Conservation (phyloP, 2,329 filamentous ascomycete species). For the Colletotrichum sidae region DNA sequence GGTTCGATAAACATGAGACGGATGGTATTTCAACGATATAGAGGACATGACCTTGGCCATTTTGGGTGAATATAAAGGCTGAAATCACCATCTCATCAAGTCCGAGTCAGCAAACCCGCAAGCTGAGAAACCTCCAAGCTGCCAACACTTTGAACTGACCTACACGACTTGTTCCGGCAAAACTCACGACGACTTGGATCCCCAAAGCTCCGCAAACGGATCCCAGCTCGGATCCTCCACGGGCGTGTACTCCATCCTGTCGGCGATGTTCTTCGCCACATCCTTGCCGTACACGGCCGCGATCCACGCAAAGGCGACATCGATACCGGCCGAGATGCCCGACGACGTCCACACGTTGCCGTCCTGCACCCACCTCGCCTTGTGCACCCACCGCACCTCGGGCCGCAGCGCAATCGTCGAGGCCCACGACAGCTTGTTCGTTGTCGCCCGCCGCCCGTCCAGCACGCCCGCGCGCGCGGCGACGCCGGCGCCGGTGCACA, state of each 20-base stretch:
- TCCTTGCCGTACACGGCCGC: conserved; percentile 64
- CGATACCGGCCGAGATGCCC: conserved; percentile 71
- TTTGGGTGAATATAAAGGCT: no score
- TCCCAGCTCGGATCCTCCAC: conserved; percentile 62
- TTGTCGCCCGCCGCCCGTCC: conserved; percentile 65
- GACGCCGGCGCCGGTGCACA: conserved; percentile 68
- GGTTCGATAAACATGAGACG: no score
- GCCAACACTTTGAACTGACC: neutral
- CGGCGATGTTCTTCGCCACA: conserved; percentile 59
- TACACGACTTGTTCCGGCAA: neutral
- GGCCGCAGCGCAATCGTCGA: conserved; percentile 52
- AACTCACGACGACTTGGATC: neutral
- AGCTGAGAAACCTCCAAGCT: no score
- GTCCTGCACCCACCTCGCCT: conserved; percentile 69
- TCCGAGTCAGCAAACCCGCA: no score
- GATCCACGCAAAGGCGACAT: conserved; percentile 70
- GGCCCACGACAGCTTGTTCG: conserved; percentile 65
- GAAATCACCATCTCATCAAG: no score
- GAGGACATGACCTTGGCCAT: no score
- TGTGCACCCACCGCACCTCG: conserved; percentile 61
- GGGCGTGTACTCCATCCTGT: conserved; percentile 68
- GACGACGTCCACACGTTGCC: conserved; percentile 69
- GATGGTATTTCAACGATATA: no score
- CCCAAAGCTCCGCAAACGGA: conserved; percentile 59
- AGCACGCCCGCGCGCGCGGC: conserved; percentile 64